Base-by-base conservation (phyloP, 495 filamentous ascomycete genomes). In the Annulohypoxylon stygium region DNA sequence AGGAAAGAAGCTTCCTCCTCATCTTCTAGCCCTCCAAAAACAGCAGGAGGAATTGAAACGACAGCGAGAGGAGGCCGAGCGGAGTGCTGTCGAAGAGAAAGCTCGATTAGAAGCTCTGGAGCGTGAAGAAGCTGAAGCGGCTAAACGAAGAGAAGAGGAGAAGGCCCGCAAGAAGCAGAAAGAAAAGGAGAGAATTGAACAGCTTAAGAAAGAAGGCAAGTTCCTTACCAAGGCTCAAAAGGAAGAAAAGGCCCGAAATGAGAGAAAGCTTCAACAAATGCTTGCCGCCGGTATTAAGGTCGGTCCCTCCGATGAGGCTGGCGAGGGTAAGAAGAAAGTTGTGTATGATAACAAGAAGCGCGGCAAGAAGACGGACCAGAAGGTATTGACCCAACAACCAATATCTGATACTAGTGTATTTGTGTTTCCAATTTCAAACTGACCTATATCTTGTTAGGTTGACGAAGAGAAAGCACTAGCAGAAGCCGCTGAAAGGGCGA, bases 151-250 rank as follows among this genome's bases (percentile, higher is more conserved):
- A 61, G 83, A 84, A 67, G 93, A 93, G 68, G 93, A 95, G 76
- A 91, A 90, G 74, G 89, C 90, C 11, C 82, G 86, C 55, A 97
- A 92, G 86, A 98, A 97, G 85, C 93, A 97, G 79, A 97, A 92
- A 81, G 97, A 99, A 79, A 97, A 92, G 81, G 92, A 97, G 81
- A 95, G 88, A 84, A 94, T 97, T 70, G 97, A 99, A 76, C 93
- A 97, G 81, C 88, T 97, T 14, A 96, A 96, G 84, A 95, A 89
- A 78, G 94, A 97, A 81, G 97, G 97, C 76, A 98, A 97, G 79
- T 94, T 94, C 75, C 85, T 97, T 69, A 97, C 95, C 71, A 96
- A 97, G 81, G 93, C 95, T 33, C 94, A 99, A 81, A 93, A 90
- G 76, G 94, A 97, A 75, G 91, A 91, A 68, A 92, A 95, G 80